Base-by-base conservation (phyloP, 2,329 filamentous ascomycete genomes). In the Microdochium nivale region DNA sequence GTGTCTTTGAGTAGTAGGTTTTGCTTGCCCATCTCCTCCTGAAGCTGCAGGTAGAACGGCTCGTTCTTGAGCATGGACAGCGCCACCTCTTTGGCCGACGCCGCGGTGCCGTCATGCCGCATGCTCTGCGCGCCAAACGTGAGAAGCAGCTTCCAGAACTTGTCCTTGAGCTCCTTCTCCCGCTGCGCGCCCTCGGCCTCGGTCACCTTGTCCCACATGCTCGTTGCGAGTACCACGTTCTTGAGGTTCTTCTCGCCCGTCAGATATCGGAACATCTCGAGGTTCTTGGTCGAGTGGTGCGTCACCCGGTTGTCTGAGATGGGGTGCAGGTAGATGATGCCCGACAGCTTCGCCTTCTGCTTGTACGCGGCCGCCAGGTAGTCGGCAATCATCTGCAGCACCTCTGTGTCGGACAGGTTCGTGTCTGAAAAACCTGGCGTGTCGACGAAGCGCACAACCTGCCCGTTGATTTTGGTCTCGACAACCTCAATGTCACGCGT, bases 41-140 rank as follows among this genome's bases (percentile, higher is more conserved):
- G 87, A 65, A 87, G 85, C 27, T 79, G 75, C 48, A 81, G 75
- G 63, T 86, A 87, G 49, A 87, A 70, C 9, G 80, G 81, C 59
- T 84, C 81, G 51, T 86, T 87, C 63, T 85, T 82, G 50, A 59
- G 54, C 24, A 64, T 54, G 32, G 32, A 53, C 8, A 47, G 47
- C 9, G 61, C 55, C 25, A 63, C 58, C 3, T 48, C 43, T 13
- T 27, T 51, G 7, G 61, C 62, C 16, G 59, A 62, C 25, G 56
- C 57, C 1, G 50, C 35, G 2, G 59, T 62, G 43, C 57, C 64
- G 33, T 50, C 51, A 53, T 64, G 59, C 24, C 57, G 56, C 3
- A 54, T 51, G 3, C 54, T 57, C 50, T 61, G 60, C 24, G 61
- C 65, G 58, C 63, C 67, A 49, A 60, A 60, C 1, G 61, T 59